A percentile compares a stretch with the other conserved stretches of the same genome.
Evolutionary conservation across 176 grass and related monocot genomes (phyloP).

Genomic region (Pontederia paniculata): DNA sequence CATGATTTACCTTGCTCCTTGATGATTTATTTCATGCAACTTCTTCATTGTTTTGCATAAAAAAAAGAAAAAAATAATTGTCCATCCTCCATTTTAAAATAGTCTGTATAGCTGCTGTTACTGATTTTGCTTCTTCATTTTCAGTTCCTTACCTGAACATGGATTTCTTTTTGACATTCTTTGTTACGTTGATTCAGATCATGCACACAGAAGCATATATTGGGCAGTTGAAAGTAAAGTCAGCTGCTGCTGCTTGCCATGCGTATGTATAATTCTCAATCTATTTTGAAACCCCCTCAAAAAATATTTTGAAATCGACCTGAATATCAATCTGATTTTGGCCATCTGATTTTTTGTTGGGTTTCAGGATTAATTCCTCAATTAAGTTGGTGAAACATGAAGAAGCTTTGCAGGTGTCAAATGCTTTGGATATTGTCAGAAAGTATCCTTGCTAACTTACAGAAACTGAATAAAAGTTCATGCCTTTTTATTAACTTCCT

Average conservation of each 20-base stretch:
- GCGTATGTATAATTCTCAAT: conserved; percentile 52
- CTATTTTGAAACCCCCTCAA: not conserved
- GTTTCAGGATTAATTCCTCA: conserved; percentile 85
- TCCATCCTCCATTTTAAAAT: not conserved
- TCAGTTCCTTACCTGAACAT: not conserved
- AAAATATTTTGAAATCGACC: no score
- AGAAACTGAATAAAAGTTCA: no score
- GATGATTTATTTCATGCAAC: no score
- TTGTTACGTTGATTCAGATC: conserved; percentile 42
- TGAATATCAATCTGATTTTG: no score
- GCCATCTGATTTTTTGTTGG: conserved; percentile 20
- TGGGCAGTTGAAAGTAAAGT: conserved; percentile 77
- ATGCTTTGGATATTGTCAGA: conserved; percentile 56
- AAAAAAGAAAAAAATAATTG: no score
- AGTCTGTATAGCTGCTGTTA: not conserved
- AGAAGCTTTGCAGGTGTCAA: conserved; percentile 60
- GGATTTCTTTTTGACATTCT: conserved; percentile 13
- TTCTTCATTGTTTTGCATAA: no score
- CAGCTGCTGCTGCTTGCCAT: conserved; percentile 70
- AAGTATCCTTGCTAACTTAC: conserved; percentile 53
- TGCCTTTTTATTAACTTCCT: not conserved
- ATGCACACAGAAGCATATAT: conserved; percentile 82
- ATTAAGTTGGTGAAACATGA: conserved; percentile 60
- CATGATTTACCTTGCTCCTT: no score
- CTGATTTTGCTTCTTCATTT: not conserved